These are phyloP conservation scores for Amphirosellinia nigrospora DNA, from an alignment of 495 filamentous ascomycete species.

Conservation along the genomic window DNA sequence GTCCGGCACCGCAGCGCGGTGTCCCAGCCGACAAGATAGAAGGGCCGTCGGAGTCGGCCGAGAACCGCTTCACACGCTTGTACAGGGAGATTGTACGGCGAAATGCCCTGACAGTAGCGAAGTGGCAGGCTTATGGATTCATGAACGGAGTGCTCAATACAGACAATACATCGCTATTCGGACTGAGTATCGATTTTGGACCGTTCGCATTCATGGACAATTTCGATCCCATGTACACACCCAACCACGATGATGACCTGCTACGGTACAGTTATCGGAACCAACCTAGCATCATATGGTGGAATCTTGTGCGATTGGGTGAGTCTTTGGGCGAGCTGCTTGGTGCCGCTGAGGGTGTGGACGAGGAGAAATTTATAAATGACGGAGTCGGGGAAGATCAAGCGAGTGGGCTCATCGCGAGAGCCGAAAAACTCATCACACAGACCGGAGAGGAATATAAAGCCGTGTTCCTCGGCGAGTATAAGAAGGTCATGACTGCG, in stretches of 20 bases:
- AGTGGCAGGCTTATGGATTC: slow-evolving; percentile 97
- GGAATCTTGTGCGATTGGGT: slow-evolving; percentile 93
- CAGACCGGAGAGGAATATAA: slow-evolving; percentile 84
- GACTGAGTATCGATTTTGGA: slow-evolving; percentile 89
- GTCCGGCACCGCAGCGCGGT: slow-evolving; percentile 49
- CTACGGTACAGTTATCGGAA: slow-evolving; percentile 90
- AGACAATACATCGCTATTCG: slow-evolving; percentile 92
- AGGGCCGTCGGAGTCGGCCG: slow-evolving; percentile 66
- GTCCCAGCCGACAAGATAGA: slow-evolving; percentile 64
- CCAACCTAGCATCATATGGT: slow-evolving; percentile 96
- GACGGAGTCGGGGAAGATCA: slow-evolving; percentile 73
- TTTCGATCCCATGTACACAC: slow-evolving; percentile 93
- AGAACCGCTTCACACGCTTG: slow-evolving; percentile 85
- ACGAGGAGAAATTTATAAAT: slow-evolving; percentile 70
- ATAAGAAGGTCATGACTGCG: slow-evolving; percentile 78
- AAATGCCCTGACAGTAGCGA: slow-evolving; percentile 87
- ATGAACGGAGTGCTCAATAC: slow-evolving; percentile 96
- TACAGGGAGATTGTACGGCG: slow-evolving; percentile 86
- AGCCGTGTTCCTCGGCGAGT: slow-evolving; percentile 81
- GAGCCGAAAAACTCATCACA: slow-evolving; percentile 82
- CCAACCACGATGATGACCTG: slow-evolving; percentile 92
- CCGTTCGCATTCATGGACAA: slow-evolving; percentile 97
- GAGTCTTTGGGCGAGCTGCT: slow-evolving; percentile 91
- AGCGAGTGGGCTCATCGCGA: slow-evolving; percentile 70
- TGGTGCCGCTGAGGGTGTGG: slow-evolving; percentile 70